Evolutionary conservation across 179 eudicot genomes (phyloP), one percentile per base, ranked within the genome.

Genomic region (Amaranthus tricolor): DNA sequence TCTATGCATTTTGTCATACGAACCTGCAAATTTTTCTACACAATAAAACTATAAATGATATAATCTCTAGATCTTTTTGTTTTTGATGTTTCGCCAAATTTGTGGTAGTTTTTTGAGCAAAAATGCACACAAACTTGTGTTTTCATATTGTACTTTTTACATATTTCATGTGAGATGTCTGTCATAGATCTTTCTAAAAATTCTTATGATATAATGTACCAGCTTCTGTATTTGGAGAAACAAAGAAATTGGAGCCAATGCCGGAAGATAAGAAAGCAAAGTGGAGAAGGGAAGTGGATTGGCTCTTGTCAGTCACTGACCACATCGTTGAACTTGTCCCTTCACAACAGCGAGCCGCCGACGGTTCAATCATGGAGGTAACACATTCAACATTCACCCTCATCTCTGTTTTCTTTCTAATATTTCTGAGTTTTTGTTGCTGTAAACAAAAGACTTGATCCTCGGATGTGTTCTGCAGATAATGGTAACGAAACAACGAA

Each of bases 291-390:
- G 98, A 94, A 79, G 80, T 89, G 9, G 86, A 83, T 21, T 94
- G 97, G 98, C 92, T 94, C 50, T 70, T 94, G 72, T 92, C 98
- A 44, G 98, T 94, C 17, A 88, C 97, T 43, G 97, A 94, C 81
- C 78, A 92, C 87, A 94, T 94, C 63, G 98, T 94, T 62, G 97
- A 94, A 76, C 89, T 94, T 62, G 89, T 89, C 69, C 92, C 98
- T 82, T 89, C 97, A 47, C 85, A 90, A 76, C 98, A 94, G 67
- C 76, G 59, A 74, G 75, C 80, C 5, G 84, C 89, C 62, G 91
- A 92, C 82, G 98, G 98, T 78, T 71, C 89, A 19, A 77, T 62
- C 57, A 90, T 90, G 91, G 98, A 94, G 98, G 98, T 91, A 73
- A 56, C 16, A 6, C 59, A 50, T 68, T 45, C 64, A 49, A n/a